Evolutionary conservation across 805 yeast species (phyloP).

Genomic region (Metschnikowia lachancei): DNA sequence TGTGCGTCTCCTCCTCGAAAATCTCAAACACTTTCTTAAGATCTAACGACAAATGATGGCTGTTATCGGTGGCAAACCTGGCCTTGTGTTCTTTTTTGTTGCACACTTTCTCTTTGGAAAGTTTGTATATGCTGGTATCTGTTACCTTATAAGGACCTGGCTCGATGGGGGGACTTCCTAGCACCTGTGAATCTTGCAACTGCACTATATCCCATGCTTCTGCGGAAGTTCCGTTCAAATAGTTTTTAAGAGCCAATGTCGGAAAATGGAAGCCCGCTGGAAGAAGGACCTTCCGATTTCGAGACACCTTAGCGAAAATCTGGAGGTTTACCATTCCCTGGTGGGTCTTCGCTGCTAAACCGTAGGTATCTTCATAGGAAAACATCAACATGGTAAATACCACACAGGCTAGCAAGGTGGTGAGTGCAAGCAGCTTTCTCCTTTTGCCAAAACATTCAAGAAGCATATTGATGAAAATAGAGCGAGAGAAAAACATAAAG

Average conservation of each 20-base stretch:
- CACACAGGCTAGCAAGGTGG: too few species aligned
- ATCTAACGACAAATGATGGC: conserved; percentile 7
- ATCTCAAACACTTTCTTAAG: conserved; percentile 4
- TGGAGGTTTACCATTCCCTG: too few species aligned
- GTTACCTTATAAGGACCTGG: conserved; percentile 1
- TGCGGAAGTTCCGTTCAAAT: conserved; percentile 9
- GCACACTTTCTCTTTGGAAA: neutral
- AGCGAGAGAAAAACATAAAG: too few species aligned
- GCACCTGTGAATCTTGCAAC: conserved; percentile 1
- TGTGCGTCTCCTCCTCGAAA: conserved; percentile 10
- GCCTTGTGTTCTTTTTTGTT: neutral
- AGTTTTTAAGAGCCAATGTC: conserved; percentile 1
- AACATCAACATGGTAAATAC: too few species aligned
- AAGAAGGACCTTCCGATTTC: conserved; percentile 6
- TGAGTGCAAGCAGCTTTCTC: too few species aligned
- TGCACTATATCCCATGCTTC: conserved; percentile 5
- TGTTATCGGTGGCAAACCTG: conserved; percentile 3
- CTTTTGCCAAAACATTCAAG: too few species aligned
- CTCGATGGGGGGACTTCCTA: conserved; percentile 4
- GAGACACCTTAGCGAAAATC: neutral
- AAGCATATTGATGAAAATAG: too few species aligned
- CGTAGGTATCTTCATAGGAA: too few species aligned
- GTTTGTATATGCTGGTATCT: neutral
- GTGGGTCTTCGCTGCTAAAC: too few species aligned
- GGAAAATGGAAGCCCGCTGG: conserved; percentile 12